Percentiles rank a stretch among this genome's conserved stretches.
These are phyloP conservation scores for Balamuthia mandrillaris DNA, from an alignment of 208 protist genomes.

Conservation along the genomic window DNA sequence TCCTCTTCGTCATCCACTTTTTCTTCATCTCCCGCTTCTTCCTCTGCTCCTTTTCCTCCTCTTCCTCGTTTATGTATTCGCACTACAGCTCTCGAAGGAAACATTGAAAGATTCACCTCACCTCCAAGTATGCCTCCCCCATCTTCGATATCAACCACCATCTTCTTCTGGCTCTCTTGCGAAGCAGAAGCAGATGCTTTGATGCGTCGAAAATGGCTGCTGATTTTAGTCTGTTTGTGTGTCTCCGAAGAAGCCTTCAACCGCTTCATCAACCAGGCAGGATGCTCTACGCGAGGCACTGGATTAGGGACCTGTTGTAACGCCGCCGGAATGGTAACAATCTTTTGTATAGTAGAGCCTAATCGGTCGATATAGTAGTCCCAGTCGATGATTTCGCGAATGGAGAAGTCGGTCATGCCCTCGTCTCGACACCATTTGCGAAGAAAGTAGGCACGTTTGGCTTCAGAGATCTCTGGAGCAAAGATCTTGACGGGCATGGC, in stretches of 20 bases:
- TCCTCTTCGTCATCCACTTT: not conserved
- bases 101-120: not conserved
- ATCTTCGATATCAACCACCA: slow-evolving; percentile 56
- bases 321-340: slow-evolving; percentile 98
- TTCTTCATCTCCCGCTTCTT: not conserved
- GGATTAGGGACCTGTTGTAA: slow-evolving; percentile 94
- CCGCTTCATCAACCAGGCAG: slow-evolving; percentile 94
- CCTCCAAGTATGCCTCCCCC: not conserved
- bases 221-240: slow-evolving; percentile 44
- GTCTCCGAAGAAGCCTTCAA: slow-evolving; percentile 64
- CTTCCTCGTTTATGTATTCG: slow-evolving; percentile 19
- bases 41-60: not conserved
- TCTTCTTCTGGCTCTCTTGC: not conserved
- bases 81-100: slow-evolving; percentile 26
- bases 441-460: slow-evolving; percentile 82
- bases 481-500: slow-evolving; percentile 97
- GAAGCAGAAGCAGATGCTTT: not conserved
- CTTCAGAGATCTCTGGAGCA: slow-evolving; percentile 79
- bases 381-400: slow-evolving; percentile 96
- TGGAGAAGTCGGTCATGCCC: slow-evolving; percentile 71
- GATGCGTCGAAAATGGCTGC: slow-evolving; percentile 41
- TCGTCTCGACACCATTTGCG: slow-evolving; percentile 85
- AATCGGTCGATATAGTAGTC: slow-evolving; percentile 98
- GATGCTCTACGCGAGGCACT: slow-evolving; percentile 92
- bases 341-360: slow-evolving; percentile 95